Conservation (phyloP, 2,329 filamentous ascomycete genomes). For the Fusarium sp. region DNA sequence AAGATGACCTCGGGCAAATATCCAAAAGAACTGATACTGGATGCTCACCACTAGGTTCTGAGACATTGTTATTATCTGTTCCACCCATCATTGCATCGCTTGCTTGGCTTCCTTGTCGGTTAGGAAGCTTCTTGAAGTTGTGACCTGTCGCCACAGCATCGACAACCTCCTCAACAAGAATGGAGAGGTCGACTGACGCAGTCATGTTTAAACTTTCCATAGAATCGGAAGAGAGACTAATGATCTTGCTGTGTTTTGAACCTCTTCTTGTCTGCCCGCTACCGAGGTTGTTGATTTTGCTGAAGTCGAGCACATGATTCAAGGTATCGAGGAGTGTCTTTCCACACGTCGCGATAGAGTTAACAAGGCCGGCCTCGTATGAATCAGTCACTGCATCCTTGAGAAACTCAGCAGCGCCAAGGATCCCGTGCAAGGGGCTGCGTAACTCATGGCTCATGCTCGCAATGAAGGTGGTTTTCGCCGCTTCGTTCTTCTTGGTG, state of each 20-base stretch:
- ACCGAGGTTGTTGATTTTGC: constrained; percentile 56
- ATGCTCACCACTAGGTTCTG: constrained; percentile 42
- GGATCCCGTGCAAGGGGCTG: constrained; percentile 69
- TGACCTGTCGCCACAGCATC: constrained; percentile 57
- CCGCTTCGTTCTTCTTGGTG: constrained; percentile 63
- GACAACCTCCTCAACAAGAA: constrained; percentile 56
- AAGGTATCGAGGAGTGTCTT: constrained; percentile 64
- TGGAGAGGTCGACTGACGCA: constrained; percentile 51
- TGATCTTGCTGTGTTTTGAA: constrained; percentile 40
- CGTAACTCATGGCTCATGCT: constrained; percentile 71
- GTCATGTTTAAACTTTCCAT: constrained; percentile 52
- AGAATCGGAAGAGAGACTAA: constrained; percentile 47
- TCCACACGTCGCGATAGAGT: constrained; percentile 61
- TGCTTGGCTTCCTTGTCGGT: neutral
- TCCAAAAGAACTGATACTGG: constrained; percentile 64
- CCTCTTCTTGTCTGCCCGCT: constrained; percentile 44
- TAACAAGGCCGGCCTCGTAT: constrained; percentile 59
- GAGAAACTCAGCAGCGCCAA: constrained; percentile 65
- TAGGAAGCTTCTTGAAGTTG: constrained; percentile 51
- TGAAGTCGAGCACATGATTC: constrained; percentile 63
- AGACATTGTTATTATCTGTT: constrained; percentile 5
- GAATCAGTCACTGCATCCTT: constrained; percentile 57
- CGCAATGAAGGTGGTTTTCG: constrained; percentile 70
- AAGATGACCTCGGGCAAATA: constrained; percentile 60
- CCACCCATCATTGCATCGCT: constrained; percentile 7